Conservation (phyloP, 106 monocot species). For the Dendrobium nobile region DNA sequence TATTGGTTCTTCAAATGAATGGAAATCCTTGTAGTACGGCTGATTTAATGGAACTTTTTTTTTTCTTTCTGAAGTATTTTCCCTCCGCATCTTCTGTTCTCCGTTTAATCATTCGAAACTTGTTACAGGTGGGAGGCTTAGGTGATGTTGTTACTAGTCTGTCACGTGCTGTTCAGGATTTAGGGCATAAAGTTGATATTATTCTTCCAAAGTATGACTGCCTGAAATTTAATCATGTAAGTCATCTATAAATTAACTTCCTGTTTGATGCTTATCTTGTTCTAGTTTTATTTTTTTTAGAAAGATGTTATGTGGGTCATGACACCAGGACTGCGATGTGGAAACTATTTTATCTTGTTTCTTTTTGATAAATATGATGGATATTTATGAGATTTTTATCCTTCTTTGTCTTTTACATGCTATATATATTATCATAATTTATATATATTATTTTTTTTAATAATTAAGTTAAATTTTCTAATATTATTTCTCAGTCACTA, state of each 20-base stretch:
- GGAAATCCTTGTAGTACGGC: neutral
- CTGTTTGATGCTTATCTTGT: conserved; percentile 2
- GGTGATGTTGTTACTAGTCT: conserved; percentile 99
- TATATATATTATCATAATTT: neutral
- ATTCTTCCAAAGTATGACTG: conserved; percentile 95
- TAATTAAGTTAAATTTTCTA: too few relatives aligned
- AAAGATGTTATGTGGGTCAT: neutral
- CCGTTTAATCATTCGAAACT: conserved; percentile 4
- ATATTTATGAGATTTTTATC: neutral
- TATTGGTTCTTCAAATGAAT: neutral
- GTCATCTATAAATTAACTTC: conserved; percentile 14
- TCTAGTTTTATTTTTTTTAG: neutral
- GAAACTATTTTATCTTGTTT: neutral
- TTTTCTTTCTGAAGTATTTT: neutral
- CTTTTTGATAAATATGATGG: neutral
- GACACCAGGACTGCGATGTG: neutral
- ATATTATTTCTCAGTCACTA: too few relatives aligned
- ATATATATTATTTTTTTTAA: too few relatives aligned
- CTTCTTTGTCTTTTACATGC: neutral
- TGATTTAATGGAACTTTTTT: neutral
- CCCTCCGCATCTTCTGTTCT: neutral
- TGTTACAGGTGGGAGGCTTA: conserved; percentile 85
- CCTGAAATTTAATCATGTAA: conserved; percentile 83
- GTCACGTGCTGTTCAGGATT: conserved; percentile 94
- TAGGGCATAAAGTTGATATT: conserved; percentile 83